Evolutionary conservation across 78 protist species (phyloP), one percentile per base, ranked within the genome.

Genomic region (Creolimax fragrantissima): DNA sequence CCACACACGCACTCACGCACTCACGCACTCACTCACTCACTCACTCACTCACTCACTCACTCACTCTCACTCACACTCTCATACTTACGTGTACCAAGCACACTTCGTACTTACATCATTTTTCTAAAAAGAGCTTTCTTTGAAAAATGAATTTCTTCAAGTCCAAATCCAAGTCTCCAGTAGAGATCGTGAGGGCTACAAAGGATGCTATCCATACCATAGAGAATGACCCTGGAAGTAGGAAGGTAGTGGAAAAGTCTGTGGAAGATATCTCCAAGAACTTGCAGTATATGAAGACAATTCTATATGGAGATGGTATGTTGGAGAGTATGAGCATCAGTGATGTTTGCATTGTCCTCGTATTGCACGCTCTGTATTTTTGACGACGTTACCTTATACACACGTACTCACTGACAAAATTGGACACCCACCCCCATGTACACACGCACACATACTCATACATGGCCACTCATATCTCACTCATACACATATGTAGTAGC

Each of bases 301-400:
- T 94, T n/a, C 89, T 95, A 84, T 93, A 92, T 81, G 97, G 97
- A 39, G 95, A 93, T 84, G 92, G 89, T 66, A 42, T 44, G 91
- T n/a, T 89, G 2, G 81, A 3, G 3, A n/a, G 43, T 3, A 3
- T 41, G n/a, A n/a, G n/a, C n/a, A n/a, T n/a, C n/a, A n/a, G n/a
- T n/a, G n/a, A n/a, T n/a, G n/a, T n/a, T n/a, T n/a, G n/a, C n/a
- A n/a, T n/a, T n/a, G n/a, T n/a, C n/a, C n/a, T n/a, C n/a, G n/a
- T n/a, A n/a, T n/a, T n/a, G n/a, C n/a, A n/a, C n/a, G n/a, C n/a
- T n/a, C n/a, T n/a, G n/a, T n/a, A n/a, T n/a, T n/a, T n/a, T n/a
- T n/a, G n/a, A n/a, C 17, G 74, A 11, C 74, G 74, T 17, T 58
- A 32, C 17, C 74, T 32, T 17, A 58, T 17, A 58, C 74, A 58